phyloP scores from a whole-genome alignment of 345 rosid genomes.

The Gossypium anomalum region DNA sequence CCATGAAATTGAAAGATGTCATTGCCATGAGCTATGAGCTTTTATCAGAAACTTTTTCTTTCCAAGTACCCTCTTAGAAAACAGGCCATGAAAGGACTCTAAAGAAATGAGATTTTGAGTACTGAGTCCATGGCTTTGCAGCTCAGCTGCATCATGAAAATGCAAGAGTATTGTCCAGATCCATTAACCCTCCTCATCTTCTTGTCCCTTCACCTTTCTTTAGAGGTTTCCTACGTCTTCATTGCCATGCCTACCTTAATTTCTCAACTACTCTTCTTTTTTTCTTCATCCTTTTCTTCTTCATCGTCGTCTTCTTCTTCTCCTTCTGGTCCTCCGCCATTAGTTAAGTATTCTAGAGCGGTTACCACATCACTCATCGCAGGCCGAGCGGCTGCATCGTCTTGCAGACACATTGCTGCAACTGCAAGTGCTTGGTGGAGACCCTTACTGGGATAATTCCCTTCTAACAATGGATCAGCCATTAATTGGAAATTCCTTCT shows the following conservation, averaged over 20 bases:
- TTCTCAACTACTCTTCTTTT: slow-evolving; percentile 14
- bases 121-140: not conserved
- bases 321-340: slow-evolving; percentile 23
- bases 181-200: not conserved
- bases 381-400: slow-evolving; percentile 59
- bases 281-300: not conserved
- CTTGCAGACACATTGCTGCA: slow-evolving; percentile 87
- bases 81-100: not conserved
- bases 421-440: slow-evolving; percentile 77
- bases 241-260: not conserved
- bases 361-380: slow-evolving; percentile 76
- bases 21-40: not conserved
- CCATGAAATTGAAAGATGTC: not conserved
- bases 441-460: slow-evolving; percentile 49
- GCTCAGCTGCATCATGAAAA: not conserved
- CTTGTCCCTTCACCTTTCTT: not conserved
- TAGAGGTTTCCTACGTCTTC: not conserved
- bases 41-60: not conserved
- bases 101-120: not conserved
- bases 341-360: slow-evolving; percentile 59
- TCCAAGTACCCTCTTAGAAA: not conserved
- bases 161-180: not conserved
- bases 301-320: not conserved
- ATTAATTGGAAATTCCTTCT: slow-evolving; percentile 53
- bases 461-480: slow-evolving; percentile 70